Evolutionary conservation across 2,329 filamentous ascomycete species (phyloP).

Genomic region (Calonectria leucothoes): DNA sequence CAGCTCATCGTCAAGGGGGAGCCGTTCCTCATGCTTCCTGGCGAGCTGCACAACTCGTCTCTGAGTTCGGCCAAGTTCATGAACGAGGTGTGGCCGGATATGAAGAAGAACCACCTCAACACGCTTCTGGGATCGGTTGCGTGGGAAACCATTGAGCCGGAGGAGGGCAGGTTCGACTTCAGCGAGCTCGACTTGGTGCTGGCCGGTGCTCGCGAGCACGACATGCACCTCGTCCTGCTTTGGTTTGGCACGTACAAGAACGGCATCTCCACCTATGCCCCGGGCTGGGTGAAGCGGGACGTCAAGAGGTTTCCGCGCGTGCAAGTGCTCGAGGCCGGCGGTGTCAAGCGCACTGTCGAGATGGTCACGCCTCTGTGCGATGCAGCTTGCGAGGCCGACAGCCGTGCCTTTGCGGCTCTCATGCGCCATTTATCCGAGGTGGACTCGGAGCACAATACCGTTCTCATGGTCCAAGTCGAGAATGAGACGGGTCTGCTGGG

Average conservation of each 20-base stretch:
- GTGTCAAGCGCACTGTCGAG: conserved; percentile 46
- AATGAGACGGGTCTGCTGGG: conserved; percentile 65
- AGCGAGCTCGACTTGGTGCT: conserved; percentile 48
- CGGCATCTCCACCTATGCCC: conserved; percentile 50
- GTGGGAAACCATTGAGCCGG: conserved; percentile 52
- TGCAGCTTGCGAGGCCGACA: conserved; percentile 46
- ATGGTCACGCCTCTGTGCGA: conserved; percentile 47
- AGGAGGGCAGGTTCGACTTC: conserved; percentile 50
- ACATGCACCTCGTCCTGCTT: conserved; percentile 50
- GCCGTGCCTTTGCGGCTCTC: conserved; percentile 45
- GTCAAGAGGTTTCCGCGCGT: conserved; percentile 49
- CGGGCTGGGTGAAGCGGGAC: conserved; percentile 50
- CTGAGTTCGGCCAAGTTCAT: conserved; percentile 49
- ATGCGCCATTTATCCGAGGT: conserved; percentile 52
- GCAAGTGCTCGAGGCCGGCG: conserved; percentile 46
- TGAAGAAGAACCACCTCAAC: conserved; percentile 49
- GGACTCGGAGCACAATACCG: conserved; percentile 58
- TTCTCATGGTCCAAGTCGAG: conserved; percentile 69
- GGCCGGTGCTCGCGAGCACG: conserved; percentile 44
- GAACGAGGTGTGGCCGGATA: conserved; percentile 43
- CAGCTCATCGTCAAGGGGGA: conserved; percentile 52
- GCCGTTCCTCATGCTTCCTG: conserved; percentile 50
- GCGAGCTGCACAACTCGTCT: conserved; percentile 52
- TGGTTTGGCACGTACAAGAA: conserved; percentile 56
- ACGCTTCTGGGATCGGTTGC: conserved; percentile 50